Evolutionary conservation across 306 rosid genomes (phyloP), one percentile per base, ranked within the genome.

Genomic region (Lupinus albus): DNA sequence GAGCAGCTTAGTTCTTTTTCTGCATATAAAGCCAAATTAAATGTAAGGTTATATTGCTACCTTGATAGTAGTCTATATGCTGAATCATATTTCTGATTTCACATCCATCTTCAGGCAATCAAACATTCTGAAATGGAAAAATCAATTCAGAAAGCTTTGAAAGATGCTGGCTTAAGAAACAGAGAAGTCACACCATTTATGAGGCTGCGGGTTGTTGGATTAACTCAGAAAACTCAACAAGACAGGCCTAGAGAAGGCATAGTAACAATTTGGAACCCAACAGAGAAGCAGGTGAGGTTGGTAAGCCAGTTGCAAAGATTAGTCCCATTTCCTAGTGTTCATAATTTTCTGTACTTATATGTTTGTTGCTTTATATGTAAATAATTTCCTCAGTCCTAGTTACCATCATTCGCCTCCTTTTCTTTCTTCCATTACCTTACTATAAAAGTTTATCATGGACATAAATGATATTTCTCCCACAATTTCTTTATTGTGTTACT

Each of bases 221-320:
- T 89, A 75, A 83, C 70, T 46, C 72, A 77, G 52, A 87, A 84
- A 64, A 15, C 25, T 58, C 64, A 64, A 55, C 65, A 82, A 48
- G 82, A 75, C 72, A 79, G 61, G 72, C 74, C 77, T 10, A 84
- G 63, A 69, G 98, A 84, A 82, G 98, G 98, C 38, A 64, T 89
- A 30, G 80, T 89, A 67, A 87, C 96, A 52, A 84, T 92, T 74
- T 92, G 98, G 98, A 87, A 89, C 70, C 96, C 96, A 55, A 78
- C 93, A 0, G 88, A 80, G 81, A 83, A 87, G 70, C 98, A 83
- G 96, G 98, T 92, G 73, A 76, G 64, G 64, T 87, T 84, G 89
- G 89, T 79, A 55, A 70, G 65, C 46, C 54, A 71, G 64, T 54
- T 15, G 46, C 58, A 52, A 55, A n/a, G 17, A 61, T 28, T 70